Evolutionary conservation across 2,329 filamentous ascomycete species (phyloP), one percentile per base, ranked within the genome.

Genomic region (Diaporthe vaccinii): DNA sequence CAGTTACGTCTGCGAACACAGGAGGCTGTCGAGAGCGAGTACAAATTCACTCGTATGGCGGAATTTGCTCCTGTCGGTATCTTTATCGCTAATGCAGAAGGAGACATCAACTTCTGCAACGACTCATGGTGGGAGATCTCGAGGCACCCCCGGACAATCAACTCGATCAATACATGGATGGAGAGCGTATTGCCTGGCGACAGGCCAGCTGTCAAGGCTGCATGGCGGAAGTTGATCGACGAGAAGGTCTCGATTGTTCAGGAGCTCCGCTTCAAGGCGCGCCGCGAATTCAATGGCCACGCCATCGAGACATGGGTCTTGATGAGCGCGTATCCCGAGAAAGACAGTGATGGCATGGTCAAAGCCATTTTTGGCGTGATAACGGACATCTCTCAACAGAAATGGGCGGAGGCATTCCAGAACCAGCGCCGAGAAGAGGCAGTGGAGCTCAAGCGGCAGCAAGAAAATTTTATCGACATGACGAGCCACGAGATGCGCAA

Each of bases 351-450:
- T 39, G 93, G 93, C 4, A 85, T 86, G 39, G 87, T 95, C 70
- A 94, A 94, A 84, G 91, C 92, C 76, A 92, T 95, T 3, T 95
- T 96, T 79, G 94, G 93, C 71, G 94, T 92, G 80, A 93, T 97
- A 70, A 96, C 94, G 0, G 94, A 97, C 80, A 97, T 98, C 78
- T 95, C 93, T 25, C 91, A 93, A 72, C 94, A 97, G 81, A 98
- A 97, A 82, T 93, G 93, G 87, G 94, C 95, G 1, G 95, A 97
- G 82, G 92, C 93, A 62, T 91, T 95, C 46, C 94, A 97, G 82
- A 94, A 90, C 79, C 89, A 92, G 59, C 91, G 94, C 75, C 93
- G 94, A 80, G 91, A 96, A 80, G 94, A 97, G 81, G 95, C 94
- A 0, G 91, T 96, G 2, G 93, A 96, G 81, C 88, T 95, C 76